Conservation (phyloP, 176 grass and related monocot species). For the Rhipidocladum racemiflorum region DNA sequence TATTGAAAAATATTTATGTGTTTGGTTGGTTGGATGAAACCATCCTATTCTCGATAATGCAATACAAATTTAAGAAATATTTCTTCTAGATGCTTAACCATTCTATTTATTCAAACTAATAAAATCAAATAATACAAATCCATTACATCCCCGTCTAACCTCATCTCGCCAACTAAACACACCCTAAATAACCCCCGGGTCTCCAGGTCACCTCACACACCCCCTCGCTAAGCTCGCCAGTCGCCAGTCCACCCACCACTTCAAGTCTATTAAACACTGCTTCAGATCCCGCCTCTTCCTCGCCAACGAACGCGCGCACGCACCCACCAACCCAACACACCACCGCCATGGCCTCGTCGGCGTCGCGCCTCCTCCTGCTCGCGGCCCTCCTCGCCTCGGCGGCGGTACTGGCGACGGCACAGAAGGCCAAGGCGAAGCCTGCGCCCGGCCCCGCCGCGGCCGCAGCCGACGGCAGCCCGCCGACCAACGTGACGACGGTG, state of each 20-base stretch:
- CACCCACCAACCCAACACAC: background rate
- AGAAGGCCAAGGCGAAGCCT: constrained; percentile 28
- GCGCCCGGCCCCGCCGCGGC: background rate
- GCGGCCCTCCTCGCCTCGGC: constrained; percentile 9
- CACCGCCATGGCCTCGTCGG: constrained; percentile 23
- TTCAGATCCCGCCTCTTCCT: constrained; percentile 21
- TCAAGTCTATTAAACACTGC: constrained; percentile 48
- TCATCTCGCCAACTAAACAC: too few relatives aligned
- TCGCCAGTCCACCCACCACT: constrained; percentile 61
- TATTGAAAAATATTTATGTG: too few relatives aligned
- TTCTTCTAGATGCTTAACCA: too few relatives aligned
- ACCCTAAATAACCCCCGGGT: too few relatives aligned
- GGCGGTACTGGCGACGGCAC: constrained; percentile 14
- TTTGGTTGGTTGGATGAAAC: too few relatives aligned
- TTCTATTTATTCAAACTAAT: too few relatives aligned
- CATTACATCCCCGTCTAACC: too few relatives aligned
- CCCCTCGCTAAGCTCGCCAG: too few relatives aligned
- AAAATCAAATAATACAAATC: too few relatives aligned
- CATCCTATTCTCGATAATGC: too few relatives aligned
- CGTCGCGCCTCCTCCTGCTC: constrained; percentile 25
- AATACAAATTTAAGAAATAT: too few relatives aligned
- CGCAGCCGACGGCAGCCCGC: background rate
- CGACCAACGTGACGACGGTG: constrained; percentile 45
- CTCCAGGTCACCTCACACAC: constrained; percentile 8
- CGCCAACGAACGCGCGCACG: background rate